phyloP scores from a whole-genome alignment of 495 filamentous ascomycete species.

The Geopyxis carbonaria region DNA sequence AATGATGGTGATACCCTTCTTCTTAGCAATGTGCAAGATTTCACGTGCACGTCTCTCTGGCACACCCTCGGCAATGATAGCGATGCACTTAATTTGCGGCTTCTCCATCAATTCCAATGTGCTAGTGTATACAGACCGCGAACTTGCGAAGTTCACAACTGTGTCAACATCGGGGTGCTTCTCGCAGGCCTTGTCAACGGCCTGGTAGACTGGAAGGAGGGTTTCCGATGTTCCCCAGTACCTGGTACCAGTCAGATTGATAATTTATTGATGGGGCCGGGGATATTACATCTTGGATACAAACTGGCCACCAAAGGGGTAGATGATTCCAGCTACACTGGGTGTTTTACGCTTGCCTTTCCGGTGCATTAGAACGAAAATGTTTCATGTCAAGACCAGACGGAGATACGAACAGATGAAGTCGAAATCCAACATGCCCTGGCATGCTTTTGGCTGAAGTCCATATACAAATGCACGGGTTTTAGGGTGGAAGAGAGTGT shows the following conservation, averaged over 20 bases:
- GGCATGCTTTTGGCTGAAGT: constrained; percentile 90
- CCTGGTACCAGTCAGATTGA: no score
- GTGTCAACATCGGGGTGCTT: constrained; percentile 97
- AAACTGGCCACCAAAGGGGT: constrained; percentile 98
- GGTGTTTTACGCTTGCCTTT: constrained; percentile 71
- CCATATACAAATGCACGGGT: constrained; percentile 99
- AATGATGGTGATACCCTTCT: constrained; percentile 98
- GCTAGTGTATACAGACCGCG: constrained; percentile 90
- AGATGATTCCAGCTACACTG: constrained; percentile 97
- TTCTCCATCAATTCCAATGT: constrained; percentile 96
- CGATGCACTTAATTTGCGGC: constrained; percentile 93
- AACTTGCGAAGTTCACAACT: constrained; percentile 98
- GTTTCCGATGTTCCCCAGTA: constrained; percentile 99
- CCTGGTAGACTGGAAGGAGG: constrained; percentile 94
- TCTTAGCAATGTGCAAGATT: constrained; percentile 82
- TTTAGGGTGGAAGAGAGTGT: constrained; percentile 95
- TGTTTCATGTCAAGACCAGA: neutral
- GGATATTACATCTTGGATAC: constrained; percentile 99
- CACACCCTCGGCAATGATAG: constrained; percentile 98
- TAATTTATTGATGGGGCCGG: no score
- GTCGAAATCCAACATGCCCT: constrained; percentile 99
- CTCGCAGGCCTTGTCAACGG: constrained; percentile 77
- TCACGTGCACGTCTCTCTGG: constrained; percentile 97
- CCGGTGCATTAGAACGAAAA: constrained; percentile 2
- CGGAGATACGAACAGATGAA: constrained; percentile 60